These are phyloP conservation scores for Saccharomycopsis javanensis DNA, from an alignment of 805 yeast genomes.

Conservation along the genomic window DNA sequence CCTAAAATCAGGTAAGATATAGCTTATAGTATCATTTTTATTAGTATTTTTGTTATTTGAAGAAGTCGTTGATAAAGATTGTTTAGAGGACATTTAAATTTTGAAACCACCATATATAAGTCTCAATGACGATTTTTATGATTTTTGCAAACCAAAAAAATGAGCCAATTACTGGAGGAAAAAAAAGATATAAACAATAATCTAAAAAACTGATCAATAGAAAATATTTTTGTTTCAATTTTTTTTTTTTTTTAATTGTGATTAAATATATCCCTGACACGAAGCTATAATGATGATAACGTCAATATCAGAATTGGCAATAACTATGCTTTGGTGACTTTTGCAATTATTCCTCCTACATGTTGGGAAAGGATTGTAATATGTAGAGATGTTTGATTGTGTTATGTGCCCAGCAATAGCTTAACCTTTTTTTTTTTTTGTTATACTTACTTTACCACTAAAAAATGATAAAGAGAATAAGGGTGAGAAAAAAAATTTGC, in stretches of 20 bases:
- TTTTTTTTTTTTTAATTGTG: too few relatives aligned
- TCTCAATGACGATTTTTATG: background rate
- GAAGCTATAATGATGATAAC: background rate
- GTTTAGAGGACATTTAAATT: background rate
- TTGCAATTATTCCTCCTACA: background rate
- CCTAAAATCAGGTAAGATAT: constrained; percentile 18
- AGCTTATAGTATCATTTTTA: background rate
- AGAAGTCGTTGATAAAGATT: background rate
- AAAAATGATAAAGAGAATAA: too few relatives aligned
- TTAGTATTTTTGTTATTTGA: background rate
- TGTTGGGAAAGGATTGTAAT: background rate
- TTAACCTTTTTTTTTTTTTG: too few relatives aligned
- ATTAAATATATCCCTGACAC: too few relatives aligned
- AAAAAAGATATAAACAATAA: too few relatives aligned
- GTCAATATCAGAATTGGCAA: background rate
- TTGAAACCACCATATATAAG: background rate
- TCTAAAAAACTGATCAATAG: too few relatives aligned
- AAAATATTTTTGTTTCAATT: too few relatives aligned
- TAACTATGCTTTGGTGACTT: background rate
- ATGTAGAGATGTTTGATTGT: background rate
- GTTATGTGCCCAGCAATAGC: background rate
- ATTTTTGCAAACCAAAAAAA: too few relatives aligned
- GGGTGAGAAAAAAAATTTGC: background rate
- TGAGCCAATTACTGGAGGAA: too few relatives aligned
- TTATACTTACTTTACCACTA: too few relatives aligned